phyloP scores from a whole-genome alignment of 495 filamentous ascomycete genomes.

The Penicillium cinerascens region DNA sequence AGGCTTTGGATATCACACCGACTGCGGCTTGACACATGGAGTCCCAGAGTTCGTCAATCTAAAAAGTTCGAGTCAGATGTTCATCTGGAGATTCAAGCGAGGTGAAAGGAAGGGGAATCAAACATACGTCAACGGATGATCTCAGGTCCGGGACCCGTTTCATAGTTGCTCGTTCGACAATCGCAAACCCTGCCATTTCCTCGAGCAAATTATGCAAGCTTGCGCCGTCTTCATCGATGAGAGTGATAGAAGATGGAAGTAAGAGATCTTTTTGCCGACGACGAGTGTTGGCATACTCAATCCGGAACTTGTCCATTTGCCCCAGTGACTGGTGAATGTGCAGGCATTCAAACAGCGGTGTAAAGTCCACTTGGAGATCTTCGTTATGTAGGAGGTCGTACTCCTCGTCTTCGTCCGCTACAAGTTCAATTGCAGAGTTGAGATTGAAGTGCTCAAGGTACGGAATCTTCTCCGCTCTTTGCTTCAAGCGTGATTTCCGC shows the following conservation, averaged over 20 bases:
- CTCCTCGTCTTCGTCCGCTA: slow-evolving; percentile 91
- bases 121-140: slow-evolving; percentile 76
- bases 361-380: slow-evolving; percentile 89
- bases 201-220: slow-evolving; percentile 84
- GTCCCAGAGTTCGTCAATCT: slow-evolving; percentile 97
- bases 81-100: neutral
- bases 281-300: slow-evolving; percentile 86
- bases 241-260: slow-evolving; percentile 65
- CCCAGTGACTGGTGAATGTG: slow-evolving; percentile 97
- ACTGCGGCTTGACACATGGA: slow-evolving; percentile 92
- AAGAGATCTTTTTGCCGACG: slow-evolving; percentile 88
- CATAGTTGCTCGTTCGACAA: slow-evolving; percentile 93
- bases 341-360: slow-evolving; percentile 88
- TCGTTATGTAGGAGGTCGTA: slow-evolving; percentile 94
- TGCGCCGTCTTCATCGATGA: slow-evolving; percentile 69
- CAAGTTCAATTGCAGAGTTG: slow-evolving; percentile 93
- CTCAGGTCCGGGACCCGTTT: slow-evolving; percentile 76
- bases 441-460: slow-evolving; percentile 80
- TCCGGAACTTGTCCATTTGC: slow-evolving; percentile 82
- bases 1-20: slow-evolving; percentile 68
- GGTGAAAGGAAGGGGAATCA: neutral
- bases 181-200: slow-evolving; percentile 92
- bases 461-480: slow-evolving; percentile 65
- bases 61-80: slow-evolving; percentile 2
- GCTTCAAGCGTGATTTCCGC: slow-evolving; percentile 77